Evolutionary conservation across 768 basidiomycete species (phyloP), one percentile per base, ranked within the genome.

Genomic region (Kwoniella europaea): DNA sequence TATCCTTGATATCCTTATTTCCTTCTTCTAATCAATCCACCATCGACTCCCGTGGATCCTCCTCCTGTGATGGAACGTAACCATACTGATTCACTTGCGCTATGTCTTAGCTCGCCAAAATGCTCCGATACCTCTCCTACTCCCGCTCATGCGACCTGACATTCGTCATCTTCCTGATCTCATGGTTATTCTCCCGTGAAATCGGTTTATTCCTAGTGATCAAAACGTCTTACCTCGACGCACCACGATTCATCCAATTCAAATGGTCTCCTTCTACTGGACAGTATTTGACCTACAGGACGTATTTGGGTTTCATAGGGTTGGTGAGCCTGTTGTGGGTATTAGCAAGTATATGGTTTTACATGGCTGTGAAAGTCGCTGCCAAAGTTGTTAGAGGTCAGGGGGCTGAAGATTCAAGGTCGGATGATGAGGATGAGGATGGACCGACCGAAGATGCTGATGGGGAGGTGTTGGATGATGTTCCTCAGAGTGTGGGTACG

Each of bases 111-210:
- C 82, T 92, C 73, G 96, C 94, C 10, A 99, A 99, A 84, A 96
- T 98, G 92, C 84, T 92, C 72, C 90, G 91, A 67, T 99, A 98
- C 83, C 86, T 95, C n/a, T 85, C 86, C 16, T 82, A 90, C 53
- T 84, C 86, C 43, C 87, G 88, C 20, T 81, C 88, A 15, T 91
- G 91, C 65, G 94, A 98, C 82, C 76, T 85, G 27, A 87, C 88
- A 0, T 98, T 99, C 79, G 91, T 86, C 41, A 77, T 87, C 72
- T 99, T 96, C 86, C 87, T 98, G 78, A 63, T 94, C 22, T 91
- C 91, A 10, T 99, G 97, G 97, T 86, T 97, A 71, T 80, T 93
- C 29, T 94, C 95, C 1, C 89, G 97, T 56, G 93, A 98, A 79
- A 83, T 92, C 73, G 86, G 95, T 15, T 95, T 94, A 85, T 79